Evolutionary conservation across 2,329 filamentous ascomycete genomes (phyloP).

Genomic region (Thelonectria rubi): DNA sequence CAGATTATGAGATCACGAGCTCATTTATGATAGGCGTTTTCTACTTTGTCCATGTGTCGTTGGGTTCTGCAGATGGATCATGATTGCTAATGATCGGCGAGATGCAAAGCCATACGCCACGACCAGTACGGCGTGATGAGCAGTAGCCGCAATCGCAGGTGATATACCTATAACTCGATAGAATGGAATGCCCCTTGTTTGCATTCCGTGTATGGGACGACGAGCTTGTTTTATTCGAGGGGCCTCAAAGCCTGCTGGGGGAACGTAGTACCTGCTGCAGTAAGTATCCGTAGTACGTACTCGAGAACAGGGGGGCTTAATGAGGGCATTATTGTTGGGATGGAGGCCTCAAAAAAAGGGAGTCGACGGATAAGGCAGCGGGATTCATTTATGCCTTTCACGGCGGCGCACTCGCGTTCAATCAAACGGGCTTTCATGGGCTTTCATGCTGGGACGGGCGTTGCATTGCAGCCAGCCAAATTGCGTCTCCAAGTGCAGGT

Average conservation of each 20-base stretch:
- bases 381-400: constrained; percentile 1
- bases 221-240: too few relatives aligned
- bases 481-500: not conserved
- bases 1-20: constrained; percentile 39
- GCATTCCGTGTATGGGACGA: constrained; percentile 8
- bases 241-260: too few relatives aligned
- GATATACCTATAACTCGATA: too few relatives aligned
- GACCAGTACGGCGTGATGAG: too few relatives aligned
- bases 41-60: constrained; percentile 6
- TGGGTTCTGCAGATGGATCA: not conserved
- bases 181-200: constrained; percentile 21
- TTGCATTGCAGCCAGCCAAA: constrained; percentile 17
- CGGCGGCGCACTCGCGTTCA: constrained; percentile 2
- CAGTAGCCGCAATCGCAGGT: too few relatives aligned
- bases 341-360: not conserved
- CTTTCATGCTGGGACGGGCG: not conserved
- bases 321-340: not conserved
- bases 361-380: constrained; percentile 1
- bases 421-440: constrained; percentile 5
- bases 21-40: constrained; percentile 39
- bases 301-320: too few relatives aligned
- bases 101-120: too few relatives aligned
- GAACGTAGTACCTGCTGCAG: too few relatives aligned
- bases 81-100: too few relatives aligned
- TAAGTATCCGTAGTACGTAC: too few relatives aligned